A percentile compares a stretch with the other conserved stretches of the same genome.
These are phyloP conservation scores for Triticum urartu DNA, from an alignment of 176 grass and related monocot genomes.

Conservation along the genomic window DNA sequence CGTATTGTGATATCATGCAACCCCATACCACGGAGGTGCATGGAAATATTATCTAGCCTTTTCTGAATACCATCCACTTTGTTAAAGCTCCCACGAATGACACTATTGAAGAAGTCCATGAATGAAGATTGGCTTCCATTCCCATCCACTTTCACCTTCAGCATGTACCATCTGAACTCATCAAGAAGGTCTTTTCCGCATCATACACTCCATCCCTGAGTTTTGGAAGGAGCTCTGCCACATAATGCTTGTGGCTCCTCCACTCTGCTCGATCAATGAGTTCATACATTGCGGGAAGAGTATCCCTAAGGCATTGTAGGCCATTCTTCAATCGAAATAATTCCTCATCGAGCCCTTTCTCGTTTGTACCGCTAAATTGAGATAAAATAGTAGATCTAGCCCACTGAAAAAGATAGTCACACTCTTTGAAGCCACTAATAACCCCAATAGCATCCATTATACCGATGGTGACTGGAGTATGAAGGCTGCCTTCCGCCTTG, in stretches of 20 bases:
- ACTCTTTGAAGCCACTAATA: background rate
- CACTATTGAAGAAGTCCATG: too few species aligned
- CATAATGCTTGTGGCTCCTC: background rate
- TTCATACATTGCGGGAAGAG: background rate
- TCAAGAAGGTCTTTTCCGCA: too few species aligned
- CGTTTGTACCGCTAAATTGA: fast-evolving
- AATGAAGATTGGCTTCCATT: too few species aligned
- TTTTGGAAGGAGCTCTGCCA: background rate
- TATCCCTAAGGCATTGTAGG: background rate
- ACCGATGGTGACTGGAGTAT: background rate
- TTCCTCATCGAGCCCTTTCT: background rate
- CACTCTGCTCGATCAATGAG: background rate
- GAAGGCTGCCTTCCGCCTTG: background rate
- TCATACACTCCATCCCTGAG: too few species aligned
- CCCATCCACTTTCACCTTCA: too few species aligned
- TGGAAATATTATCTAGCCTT: too few species aligned
- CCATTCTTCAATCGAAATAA: background rate
- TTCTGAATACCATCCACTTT: too few species aligned
- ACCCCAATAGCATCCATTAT: background rate
- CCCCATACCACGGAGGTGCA: too few species aligned
- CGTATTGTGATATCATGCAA: too few species aligned
- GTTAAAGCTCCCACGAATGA: too few species aligned
- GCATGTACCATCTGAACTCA: too few species aligned
- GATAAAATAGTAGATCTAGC: background rate
- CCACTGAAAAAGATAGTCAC: background rate